Base-by-base conservation (phyloP, 2,329 filamentous ascomycete species). In the Fusarium burgessii region DNA sequence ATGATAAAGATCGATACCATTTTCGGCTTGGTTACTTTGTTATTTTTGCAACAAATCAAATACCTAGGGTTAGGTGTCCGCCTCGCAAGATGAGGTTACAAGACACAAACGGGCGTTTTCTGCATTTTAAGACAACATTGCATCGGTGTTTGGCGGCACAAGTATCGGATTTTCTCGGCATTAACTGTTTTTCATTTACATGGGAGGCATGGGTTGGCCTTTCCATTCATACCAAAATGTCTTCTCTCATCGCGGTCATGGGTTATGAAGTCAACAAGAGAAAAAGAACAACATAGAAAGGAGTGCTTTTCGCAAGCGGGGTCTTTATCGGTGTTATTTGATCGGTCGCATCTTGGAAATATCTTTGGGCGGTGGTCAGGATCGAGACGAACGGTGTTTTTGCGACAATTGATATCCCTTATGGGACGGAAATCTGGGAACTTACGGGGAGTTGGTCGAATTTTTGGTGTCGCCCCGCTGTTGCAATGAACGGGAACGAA, bases 1-100 rank as follows among this genome's bases (percentile, higher is more conserved):
- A 76, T 75, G 77, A 81, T 79, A 81, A 82, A 81, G 82, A 81
- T 83, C 80, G 83, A 85, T 84, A 84, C 81, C 83, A 84, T 75
- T 79, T 82, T 80, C 68, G 77, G 80, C 80, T 80, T 77, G 74
- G 70, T 73, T 67, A 66, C 60, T 72, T 72, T 73, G 74, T 72
- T 78, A 62, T 65, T 76, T 71, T 72, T 73, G 73, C 73, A 68
- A 72, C 68, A 74, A 73, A 71, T 73, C 67, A 73, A 77, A 76
- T 77, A 76, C 72, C 68, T 70, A 68, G 70, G 62, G 58, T 75
- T 66, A 57, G 67, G 76, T 77, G 76, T 74, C 73, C 68, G 74
- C 77, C 78, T 80, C 76, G 64, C 68, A 75, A 77, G 79, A 75
- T 77, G 74, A 75, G 78, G 77, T 71, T 80, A 79, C 79, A 79